Conservation (phyloP, 2,329 filamentous ascomycete genomes). For the Juglanconis sp. region DNA sequence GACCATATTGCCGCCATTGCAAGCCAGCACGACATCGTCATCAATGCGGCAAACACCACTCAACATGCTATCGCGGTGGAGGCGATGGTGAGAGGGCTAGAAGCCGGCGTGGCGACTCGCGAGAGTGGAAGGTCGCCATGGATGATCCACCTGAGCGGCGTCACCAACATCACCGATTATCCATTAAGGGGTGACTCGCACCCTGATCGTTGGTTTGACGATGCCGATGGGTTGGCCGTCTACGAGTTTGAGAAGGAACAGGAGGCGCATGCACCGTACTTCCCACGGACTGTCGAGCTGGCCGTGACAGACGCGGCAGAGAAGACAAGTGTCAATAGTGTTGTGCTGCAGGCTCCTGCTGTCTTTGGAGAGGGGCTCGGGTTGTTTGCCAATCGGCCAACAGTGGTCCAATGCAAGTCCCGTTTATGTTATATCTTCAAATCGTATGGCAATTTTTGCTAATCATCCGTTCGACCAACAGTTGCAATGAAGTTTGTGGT, state of each 20-base stretch:
- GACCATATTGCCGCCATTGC: slow-evolving; percentile 21
- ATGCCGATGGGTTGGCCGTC: slow-evolving; percentile 37
- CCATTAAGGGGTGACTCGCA: slow-evolving; percentile 31
- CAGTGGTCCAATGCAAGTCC: slow-evolving; percentile 32
- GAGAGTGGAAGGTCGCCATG: background rate
- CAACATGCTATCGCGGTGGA: slow-evolving; percentile 26
- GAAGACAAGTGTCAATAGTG: slow-evolving; percentile 38
- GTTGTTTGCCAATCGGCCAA: slow-evolving; percentile 35
- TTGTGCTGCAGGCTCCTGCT: slow-evolving; percentile 43
- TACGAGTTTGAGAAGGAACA: slow-evolving; percentile 37
- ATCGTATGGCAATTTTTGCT: background rate
- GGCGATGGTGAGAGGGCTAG: slow-evolving; percentile 41
- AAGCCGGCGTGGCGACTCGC: background rate
- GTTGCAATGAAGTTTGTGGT: background rate
- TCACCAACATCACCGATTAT: slow-evolving; percentile 41
- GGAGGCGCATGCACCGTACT: slow-evolving; percentile 35
- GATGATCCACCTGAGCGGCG: slow-evolving; percentile 34
- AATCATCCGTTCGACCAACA: background rate
- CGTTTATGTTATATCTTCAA: too few species aligned
- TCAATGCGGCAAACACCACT: slow-evolving; percentile 40
- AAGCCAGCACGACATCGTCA: slow-evolving; percentile 33
- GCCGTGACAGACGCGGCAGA: slow-evolving; percentile 37
- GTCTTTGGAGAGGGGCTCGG: slow-evolving; percentile 46
- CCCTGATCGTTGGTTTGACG: slow-evolving; percentile 35
- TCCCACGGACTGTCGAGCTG: slow-evolving; percentile 43